Percentiles rank a stretch among this genome's conserved stretches.
These are phyloP conservation scores for Zasmidium citrigriseum DNA, from an alignment of 2,329 filamentous ascomycete species.

Conservation along the genomic window DNA sequence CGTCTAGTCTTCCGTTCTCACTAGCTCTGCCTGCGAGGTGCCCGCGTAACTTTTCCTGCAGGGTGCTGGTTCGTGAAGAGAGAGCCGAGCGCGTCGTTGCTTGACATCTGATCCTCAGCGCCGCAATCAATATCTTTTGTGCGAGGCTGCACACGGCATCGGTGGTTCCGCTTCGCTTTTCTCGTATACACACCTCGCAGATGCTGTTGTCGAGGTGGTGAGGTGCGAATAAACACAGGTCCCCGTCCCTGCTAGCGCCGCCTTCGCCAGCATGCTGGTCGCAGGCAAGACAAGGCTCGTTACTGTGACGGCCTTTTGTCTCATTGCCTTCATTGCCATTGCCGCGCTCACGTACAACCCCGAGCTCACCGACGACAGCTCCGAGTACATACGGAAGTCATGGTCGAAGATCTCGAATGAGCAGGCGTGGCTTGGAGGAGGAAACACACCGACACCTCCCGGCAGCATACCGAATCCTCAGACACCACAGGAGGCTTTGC, in stretches of 20 bases:
- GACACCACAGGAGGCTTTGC: neutral
- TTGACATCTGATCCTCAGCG: neutral
- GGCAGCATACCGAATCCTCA: neutral
- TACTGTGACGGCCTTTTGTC: neutral
- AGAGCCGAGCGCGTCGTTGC: neutral
- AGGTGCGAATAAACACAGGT: neutral
- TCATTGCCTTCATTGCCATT: conserved; percentile 7
- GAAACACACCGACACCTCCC: neutral
- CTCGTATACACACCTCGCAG: neutral
- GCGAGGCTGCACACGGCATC: neutral
- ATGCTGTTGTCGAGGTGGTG: neutral
- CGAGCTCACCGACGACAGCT: conserved; percentile 1
- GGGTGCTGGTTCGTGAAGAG: neutral
- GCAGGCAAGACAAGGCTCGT: conserved; percentile 6
- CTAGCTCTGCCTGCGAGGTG: no score
- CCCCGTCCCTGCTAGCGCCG: neutral
- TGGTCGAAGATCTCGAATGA: conserved; percentile 1
- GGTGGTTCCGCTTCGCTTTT: neutral
- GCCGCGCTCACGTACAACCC: conserved; percentile 7
- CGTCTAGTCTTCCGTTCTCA: no score
- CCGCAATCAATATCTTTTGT: neutral
- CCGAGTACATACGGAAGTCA: conserved; percentile 4
- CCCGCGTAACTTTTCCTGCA: neutral
- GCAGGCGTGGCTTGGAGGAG: conserved; percentile 7
- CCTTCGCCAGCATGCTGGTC: conserved; percentile 5